Conservation (phyloP, 306 rosid species). For the Alnus rubra region DNA sequence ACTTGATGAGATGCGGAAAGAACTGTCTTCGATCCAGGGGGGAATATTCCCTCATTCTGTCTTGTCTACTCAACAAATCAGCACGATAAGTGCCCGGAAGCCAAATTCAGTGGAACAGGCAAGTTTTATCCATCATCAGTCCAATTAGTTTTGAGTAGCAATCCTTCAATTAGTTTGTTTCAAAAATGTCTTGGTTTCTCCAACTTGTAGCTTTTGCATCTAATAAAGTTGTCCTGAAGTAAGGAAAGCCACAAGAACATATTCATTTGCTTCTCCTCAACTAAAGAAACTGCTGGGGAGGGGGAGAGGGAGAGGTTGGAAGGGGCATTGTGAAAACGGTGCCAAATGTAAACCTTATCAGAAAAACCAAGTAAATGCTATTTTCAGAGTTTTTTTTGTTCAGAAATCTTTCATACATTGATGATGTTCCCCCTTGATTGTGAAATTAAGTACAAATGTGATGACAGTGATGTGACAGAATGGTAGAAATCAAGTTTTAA, state of each 20-base stretch:
- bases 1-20: slow-evolving; percentile 80
- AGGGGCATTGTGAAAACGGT: background rate
- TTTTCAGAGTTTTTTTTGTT: background rate
- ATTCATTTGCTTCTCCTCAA: background rate
- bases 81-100: slow-evolving; percentile 61
- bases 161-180: background rate
- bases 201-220: background rate
- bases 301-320: background rate
- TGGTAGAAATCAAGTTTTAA: background rate
- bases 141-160: background rate
- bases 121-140: slow-evolving; percentile 23
- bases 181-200: background rate
- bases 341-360: background rate
- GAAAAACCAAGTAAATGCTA: background rate
- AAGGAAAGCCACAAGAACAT: background rate
- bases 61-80: slow-evolving; percentile 77
- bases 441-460: background rate
- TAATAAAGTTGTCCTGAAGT: background rate
- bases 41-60: slow-evolving; percentile 89
- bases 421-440: background rate
- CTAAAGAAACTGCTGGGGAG: background rate
- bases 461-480: background rate
- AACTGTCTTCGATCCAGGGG: slow-evolving; percentile 67
- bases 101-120: slow-evolving; percentile 74
- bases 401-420: background rate